Base-by-base conservation (phyloP, 75 land plant species). In the Adiantum capillusveneris region DNA sequence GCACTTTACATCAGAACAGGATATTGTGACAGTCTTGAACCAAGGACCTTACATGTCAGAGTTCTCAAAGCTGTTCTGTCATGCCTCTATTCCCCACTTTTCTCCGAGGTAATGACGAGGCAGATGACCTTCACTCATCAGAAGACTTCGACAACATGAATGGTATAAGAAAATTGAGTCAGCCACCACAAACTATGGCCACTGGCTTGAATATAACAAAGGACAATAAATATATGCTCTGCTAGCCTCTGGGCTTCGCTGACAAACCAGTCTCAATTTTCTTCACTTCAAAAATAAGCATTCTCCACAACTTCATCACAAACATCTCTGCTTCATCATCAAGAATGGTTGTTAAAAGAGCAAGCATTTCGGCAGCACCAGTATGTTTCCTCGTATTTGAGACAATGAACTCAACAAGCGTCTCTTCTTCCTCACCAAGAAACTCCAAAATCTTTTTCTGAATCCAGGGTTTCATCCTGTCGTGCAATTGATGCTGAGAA, bases 291-390 rank as follows among this genome's bases (percentile, higher is more conserved):
- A 90, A 95, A 44, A 95, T 95, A n/a, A 95, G 86, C 99, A 95
- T 95, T 53, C 99, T 82, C 99, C 99, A 95, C 97, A 95, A 90
- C 68, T 95, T 95, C 18, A 95, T 79, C n/a, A 95, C 99, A 75
- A 95, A 95, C 99, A 95, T 87, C 61, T 95, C 99, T 19, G 99
- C 99, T 68, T 95, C 99, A 26, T 90, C 97, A 63, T 95, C 99
- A 64, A 95, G 72, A 13, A 95, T 87, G 9, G 82, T 62, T 44
- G 85, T 82, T 22, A 95, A 79, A 9, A 76, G 63, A 50, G 91
- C 87, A 67, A 95, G 71, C 97, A 95, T 87, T 44, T 71, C 58
- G 0, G 81, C 77, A 26, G 99, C 99, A 46, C 66, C 58, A 22
- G 81, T 84, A 72, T 95, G 99, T 17, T 87, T 82, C 57, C 84